Conservation (phyloP, 345 rosid genomes). For the Erysimum cheiranthoides region DNA sequence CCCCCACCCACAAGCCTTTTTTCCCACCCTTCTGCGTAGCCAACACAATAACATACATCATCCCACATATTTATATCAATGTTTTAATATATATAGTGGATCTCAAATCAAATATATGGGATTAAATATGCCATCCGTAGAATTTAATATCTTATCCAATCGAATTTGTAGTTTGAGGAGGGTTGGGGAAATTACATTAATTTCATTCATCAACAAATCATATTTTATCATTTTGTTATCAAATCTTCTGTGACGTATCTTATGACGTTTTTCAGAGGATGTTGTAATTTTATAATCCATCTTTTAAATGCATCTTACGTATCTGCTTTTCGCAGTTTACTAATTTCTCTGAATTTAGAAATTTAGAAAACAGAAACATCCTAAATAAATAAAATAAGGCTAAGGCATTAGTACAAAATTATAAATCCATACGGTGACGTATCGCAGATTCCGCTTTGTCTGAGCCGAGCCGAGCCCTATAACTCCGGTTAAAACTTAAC, state of each 20-base stretch:
- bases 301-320: constrained; percentile 20
- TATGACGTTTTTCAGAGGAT: too few relatives aligned
- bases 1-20: constrained; percentile 30
- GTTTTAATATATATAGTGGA: not conserved
- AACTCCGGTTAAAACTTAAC: constrained; percentile 51
- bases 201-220: constrained; percentile 14
- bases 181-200: not conserved
- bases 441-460: constrained; percentile 17
- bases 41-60: not conserved
- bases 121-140: constrained; percentile 10
- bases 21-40: constrained; percentile 4
- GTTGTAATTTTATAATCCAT: not conserved
- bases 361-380: not conserved
- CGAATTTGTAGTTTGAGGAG: not conserved
- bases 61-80: not conserved
- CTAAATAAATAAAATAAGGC: not conserved
- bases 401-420: constrained; percentile 7
- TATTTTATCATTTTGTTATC: constrained; percentile 28
- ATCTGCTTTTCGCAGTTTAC: constrained; percentile 4
- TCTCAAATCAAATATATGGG: not conserved
- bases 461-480: constrained; percentile 22
- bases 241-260: constrained; percentile 38
- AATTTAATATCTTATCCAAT: constrained; percentile 14
- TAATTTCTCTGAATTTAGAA: not conserved
- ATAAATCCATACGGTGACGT: constrained; percentile 26